phyloP scores from a whole-genome alignment of 1,139 yeast genomes.

The Magnusiomyces fungicola region DNA sequence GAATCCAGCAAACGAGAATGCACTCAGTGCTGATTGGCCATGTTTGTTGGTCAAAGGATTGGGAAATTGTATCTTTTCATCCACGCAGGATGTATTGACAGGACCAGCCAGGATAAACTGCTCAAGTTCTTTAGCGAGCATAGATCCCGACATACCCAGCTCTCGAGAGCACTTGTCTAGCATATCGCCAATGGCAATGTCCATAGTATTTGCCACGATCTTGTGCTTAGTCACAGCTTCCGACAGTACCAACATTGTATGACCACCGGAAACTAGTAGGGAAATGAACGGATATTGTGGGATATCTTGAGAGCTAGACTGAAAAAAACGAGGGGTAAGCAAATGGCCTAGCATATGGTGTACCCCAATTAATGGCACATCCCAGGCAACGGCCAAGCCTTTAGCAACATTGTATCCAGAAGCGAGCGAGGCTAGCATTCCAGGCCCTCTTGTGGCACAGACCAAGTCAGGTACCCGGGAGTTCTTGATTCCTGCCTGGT shows the following conservation, averaged over 20 bases:
- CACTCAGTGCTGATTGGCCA: slow-evolving; percentile 36
- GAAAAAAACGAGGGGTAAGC: slow-evolving; percentile 50
- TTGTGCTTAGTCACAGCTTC: slow-evolving; percentile 55
- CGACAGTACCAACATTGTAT: slow-evolving; percentile 77
- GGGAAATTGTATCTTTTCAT: slow-evolving; percentile 37
- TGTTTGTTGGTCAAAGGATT: slow-evolving; percentile 47
- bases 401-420: slow-evolving; percentile 81
- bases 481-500: neutral
- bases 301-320: slow-evolving; percentile 20
- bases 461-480: slow-evolving; percentile 56
- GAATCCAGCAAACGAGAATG: slow-evolving; percentile 62
- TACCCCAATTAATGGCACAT: slow-evolving; percentile 74
- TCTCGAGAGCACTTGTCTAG: slow-evolving; percentile 89
- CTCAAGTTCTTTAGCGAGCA: slow-evolving; percentile 83
- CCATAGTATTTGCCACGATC: slow-evolving; percentile 66
- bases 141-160: slow-evolving; percentile 68
- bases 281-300: slow-evolving; percentile 76
- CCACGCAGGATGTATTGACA: slow-evolving; percentile 19
- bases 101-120: slow-evolving; percentile 39
- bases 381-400: slow-evolving; percentile 75
- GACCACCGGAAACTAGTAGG: slow-evolving; percentile 88
- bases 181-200: slow-evolving; percentile 91
- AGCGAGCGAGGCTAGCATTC: slow-evolving; percentile 85
- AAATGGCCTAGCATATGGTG: slow-evolving; percentile 97
- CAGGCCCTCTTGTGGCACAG: slow-evolving; percentile 94